Evolutionary conservation across 176 grass and related monocot species (phyloP).

Genomic region (Raddia guianensis): DNA sequence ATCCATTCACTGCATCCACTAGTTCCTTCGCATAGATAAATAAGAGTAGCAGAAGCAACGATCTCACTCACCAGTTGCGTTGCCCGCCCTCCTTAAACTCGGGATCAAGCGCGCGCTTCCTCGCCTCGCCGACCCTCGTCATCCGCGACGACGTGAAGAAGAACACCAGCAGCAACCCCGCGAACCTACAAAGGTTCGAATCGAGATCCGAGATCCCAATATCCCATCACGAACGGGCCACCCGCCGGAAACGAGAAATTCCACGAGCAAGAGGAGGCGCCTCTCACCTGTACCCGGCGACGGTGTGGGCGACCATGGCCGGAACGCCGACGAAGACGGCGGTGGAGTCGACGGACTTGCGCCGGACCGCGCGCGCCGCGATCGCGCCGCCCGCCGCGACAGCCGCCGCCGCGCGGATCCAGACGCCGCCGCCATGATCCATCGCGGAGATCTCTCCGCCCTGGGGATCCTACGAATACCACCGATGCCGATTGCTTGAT

Average conservation of each 20-base stretch:
- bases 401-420: slow-evolving; percentile 55
- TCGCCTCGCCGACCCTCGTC: slow-evolving; percentile 80
- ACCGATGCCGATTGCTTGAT: neutral
- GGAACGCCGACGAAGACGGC: slow-evolving; percentile 79
- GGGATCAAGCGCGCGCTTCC: slow-evolving; percentile 74
- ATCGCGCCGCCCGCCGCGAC: slow-evolving; percentile 54
- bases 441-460: slow-evolving; percentile 21
- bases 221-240: slow-evolving; percentile 1
- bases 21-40: neutral
- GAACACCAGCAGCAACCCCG: slow-evolving; percentile 79
- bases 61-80: slow-evolving; percentile 74
- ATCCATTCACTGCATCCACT: neutral
- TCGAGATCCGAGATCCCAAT: slow-evolving; percentile 17
- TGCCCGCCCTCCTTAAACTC: slow-evolving; percentile 92
- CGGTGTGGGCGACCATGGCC: slow-evolving; percentile 79
- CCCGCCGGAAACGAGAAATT: neutral
- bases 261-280: neutral
- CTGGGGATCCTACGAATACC: neutral
- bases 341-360: slow-evolving; percentile 81
- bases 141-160: slow-evolving; percentile 91
- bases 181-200: slow-evolving; percentile 57
- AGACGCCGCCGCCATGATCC: slow-evolving; percentile 39
- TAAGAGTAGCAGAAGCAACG: neutral
- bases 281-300: slow-evolving; percentile 77
- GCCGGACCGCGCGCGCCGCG: slow-evolving; percentile 65